A percentile compares a stretch with the other conserved stretches of the same genome.
Evolutionary conservation across 2,329 filamentous ascomycete species (phyloP).

Genomic region (Ramichloridium luteum): DNA sequence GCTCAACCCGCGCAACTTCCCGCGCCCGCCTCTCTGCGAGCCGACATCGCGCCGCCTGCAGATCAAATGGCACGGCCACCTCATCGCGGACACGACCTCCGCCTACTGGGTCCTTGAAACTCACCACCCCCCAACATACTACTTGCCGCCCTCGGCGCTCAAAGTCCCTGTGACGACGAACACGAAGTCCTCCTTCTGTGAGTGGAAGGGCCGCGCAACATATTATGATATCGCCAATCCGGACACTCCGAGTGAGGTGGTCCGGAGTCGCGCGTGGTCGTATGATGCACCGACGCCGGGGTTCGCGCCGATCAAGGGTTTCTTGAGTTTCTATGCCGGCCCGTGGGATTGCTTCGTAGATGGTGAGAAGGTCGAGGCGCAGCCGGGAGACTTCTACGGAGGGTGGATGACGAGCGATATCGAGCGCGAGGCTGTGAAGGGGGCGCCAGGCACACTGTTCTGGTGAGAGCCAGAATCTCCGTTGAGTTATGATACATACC

Average conservation of each 20-base stretch:
- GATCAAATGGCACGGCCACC: constrained; percentile 43
- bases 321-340: constrained; percentile 48
- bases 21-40: constrained; percentile 47
- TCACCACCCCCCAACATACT: constrained; percentile 52
- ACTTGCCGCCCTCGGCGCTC: constrained; percentile 42
- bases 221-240: constrained; percentile 42
- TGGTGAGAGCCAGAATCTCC: too few species aligned
- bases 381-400: constrained; percentile 52
- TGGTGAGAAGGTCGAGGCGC: constrained; percentile 46
- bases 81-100: constrained; percentile 46
- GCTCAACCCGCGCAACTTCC: constrained; percentile 46
- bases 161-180: constrained; percentile 37
- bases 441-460: constrained; percentile 30
- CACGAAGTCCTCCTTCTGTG: constrained; percentile 40
- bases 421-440: constrained; percentile 38
- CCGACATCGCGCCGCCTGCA: constrained; percentile 40
- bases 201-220: constrained; percentile 50
- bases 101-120: constrained; percentile 53
- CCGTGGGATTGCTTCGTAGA: constrained; percentile 53
- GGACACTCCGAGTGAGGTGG: constrained; percentile 25
- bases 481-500: too few species aligned
- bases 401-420: constrained; percentile 53
- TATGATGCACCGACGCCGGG: constrained; percentile 43
- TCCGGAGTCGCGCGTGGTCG: constrained; percentile 46
- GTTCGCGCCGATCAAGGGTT: constrained; percentile 43